Base-by-base conservation (phyloP, 345 rosid species). In the Ceriops zippeliana region DNA sequence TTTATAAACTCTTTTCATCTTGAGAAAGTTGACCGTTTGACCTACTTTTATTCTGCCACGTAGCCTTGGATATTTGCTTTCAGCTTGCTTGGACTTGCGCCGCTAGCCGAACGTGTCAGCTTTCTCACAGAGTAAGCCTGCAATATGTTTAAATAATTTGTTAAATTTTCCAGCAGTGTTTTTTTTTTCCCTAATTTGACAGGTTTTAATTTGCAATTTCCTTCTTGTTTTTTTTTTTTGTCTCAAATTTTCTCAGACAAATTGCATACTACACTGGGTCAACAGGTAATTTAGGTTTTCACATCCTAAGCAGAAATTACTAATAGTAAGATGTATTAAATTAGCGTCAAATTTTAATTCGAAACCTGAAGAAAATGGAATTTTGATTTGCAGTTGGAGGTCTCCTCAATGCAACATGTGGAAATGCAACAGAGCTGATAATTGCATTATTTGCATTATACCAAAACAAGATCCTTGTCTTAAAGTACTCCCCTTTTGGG, bases 401-500 rank as follows among this genome's bases (percentile, higher is more conserved):
- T 51, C 84, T 93, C 16, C 79, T 93, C 59, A 93, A 90, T 73
- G 97, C 98, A 69, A 93, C 98, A 15, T 93, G 98, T 63, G 98
- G 98, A 5, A 93, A 93, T 76, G 98, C 91, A 46, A 88, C 96
- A 16, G 98, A 93, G 83, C 70, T 90, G 80, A 93, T 93, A 73
- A 93, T 93, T 76, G 93, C 98, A 32, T n/a, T 93, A 20, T 73
- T 90, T 49, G 98, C 98, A 52, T 90, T 93, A 9, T 70, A 79
- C 79, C 83, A 83, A 66, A 77, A 76, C 74, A 93, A 91, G 72
- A 86, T 91, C 58, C 79, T 79, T 59, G 92, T 93, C 27, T 79
- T 93, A 58, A 93, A 91, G 78, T 86, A 85, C 63, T 89, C 97
- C 97, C 1, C 87, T 93, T 2, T 70, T 93, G 81, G 98, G 98